Evolutionary conservation across 768 basidiomycete genomes (phyloP).

Genomic region (Boletus rex-veris): DNA sequence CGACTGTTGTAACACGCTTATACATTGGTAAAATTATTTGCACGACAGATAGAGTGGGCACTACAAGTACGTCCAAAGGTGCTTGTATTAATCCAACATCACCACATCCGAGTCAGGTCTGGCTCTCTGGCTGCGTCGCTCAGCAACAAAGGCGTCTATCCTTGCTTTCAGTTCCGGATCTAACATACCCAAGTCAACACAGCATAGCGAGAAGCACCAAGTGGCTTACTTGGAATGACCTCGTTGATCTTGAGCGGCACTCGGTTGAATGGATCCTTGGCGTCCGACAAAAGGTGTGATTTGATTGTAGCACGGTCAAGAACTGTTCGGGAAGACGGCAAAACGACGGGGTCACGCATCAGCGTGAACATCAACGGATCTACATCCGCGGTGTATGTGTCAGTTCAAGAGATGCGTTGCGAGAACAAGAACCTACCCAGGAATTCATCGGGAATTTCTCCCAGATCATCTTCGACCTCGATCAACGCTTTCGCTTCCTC

Average conservation of each 20-base stretch:
- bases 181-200: slow-evolving; percentile 24
- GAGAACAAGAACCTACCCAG: slow-evolving; percentile 53
- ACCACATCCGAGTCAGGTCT: slow-evolving; percentile 18
- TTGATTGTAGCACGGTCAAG: slow-evolving; percentile 93
- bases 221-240: slow-evolving; percentile 62
- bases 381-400: slow-evolving; percentile 26
- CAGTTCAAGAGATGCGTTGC: not conserved
- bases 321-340: slow-evolving; percentile 77
- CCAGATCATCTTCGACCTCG: slow-evolving; percentile 87
- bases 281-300: slow-evolving; percentile 86
- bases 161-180: slow-evolving; percentile 69
- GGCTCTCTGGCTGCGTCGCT: slow-evolving; percentile 44
- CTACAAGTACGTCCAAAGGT: slow-evolving; percentile 3
- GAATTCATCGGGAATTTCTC: slow-evolving; percentile 94
- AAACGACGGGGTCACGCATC: slow-evolving; percentile 92
- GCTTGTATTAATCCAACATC: slow-evolving; percentile 17
- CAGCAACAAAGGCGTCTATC: slow-evolving; percentile 68
- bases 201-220: not conserved
- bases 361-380: slow-evolving; percentile 88
- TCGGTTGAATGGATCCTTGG: slow-evolving; percentile 95
- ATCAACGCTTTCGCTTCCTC: slow-evolving; percentile 78
- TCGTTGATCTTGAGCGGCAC: slow-evolving; percentile 76
- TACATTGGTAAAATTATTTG: slow-evolving; percentile 3
- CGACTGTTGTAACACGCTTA: not conserved
- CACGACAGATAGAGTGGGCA: not conserved